Evolutionary conservation across 768 basidiomycete genomes (phyloP).

Genomic region (Suillus tomentosus): DNA sequence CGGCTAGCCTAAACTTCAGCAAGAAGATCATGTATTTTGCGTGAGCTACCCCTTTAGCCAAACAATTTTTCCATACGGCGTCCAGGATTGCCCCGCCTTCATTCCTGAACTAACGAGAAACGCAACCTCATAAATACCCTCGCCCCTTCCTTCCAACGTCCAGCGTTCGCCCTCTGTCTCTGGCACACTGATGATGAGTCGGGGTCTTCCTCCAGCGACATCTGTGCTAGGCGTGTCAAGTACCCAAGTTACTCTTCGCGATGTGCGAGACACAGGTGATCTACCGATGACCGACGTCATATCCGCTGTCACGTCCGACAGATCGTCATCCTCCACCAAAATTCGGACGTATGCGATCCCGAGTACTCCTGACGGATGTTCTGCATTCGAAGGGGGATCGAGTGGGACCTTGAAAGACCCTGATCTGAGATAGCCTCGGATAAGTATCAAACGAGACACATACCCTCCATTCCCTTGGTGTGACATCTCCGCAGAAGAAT

Average conservation of each 20-base stretch:
- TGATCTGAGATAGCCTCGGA: conserved; percentile 4
- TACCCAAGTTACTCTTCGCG: conserved; percentile 40
- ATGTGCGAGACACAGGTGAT: conserved; percentile 31
- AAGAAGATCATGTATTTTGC: background rate
- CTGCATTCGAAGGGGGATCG: conserved; percentile 45
- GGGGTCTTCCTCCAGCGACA: conserved; percentile 20
- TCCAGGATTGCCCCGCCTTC: conserved; percentile 35
- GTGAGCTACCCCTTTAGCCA: conserved; percentile 32
- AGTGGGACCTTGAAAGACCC: conserved; percentile 46
- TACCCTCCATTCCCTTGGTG: conserved; percentile 60
- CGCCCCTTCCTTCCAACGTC: conserved; percentile 31
- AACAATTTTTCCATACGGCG: conserved; percentile 54
- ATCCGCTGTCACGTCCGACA: conserved; percentile 37
- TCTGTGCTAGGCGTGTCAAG: conserved; percentile 38
- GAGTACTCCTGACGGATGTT: conserved; percentile 51
- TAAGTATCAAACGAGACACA: conserved; percentile 20
- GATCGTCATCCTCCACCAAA: conserved; percentile 33
- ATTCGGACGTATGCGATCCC: conserved; percentile 55
- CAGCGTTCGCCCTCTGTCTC: conserved; percentile 36
- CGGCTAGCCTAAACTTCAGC: background rate
- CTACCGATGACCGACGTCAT: conserved; percentile 52
- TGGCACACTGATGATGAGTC: conserved; percentile 41
- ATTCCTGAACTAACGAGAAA: conserved; percentile 41
- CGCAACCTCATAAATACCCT: conserved; percentile 56
- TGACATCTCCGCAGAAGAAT: conserved; percentile 78